Base-by-base conservation (phyloP, 805 yeast genomes). In the Yarrowia phangngaensis region DNA sequence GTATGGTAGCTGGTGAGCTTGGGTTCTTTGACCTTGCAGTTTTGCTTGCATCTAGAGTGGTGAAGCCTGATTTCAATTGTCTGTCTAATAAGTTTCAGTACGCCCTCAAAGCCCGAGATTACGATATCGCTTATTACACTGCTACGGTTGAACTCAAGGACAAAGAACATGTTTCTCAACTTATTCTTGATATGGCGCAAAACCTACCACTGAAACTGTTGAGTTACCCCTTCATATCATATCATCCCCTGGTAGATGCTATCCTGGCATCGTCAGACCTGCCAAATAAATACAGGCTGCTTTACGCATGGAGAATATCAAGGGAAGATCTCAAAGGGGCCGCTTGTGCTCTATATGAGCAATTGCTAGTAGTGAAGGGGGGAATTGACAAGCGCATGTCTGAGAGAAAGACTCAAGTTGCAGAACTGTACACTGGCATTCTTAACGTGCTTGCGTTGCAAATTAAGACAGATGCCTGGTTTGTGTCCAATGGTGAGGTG, bases 251-350 rank as follows among this genome's bases (percentile, higher is more conserved):
- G 20, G 35, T 41, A 17, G 48, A 41, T 11, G 35, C 48, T 5
- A 29, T 29, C n/a, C 28, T 41, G 35, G 35, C 35, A 6, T 20
- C 34, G 5, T 29, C 35, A 4, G 14, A 11, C 11, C n/a, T 28
- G 15, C 48, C 48, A 20, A 41, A 41, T 29, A 29, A 30, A 22
- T 75, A 70, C 63, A 69, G 75, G 53, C 68, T 75, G 13, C 63
- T 74, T 36, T 76, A 74, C 54, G 61, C 79, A 0, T 70, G 78
- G 66, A 64, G 80, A 52, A 58, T 72, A 28, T 65, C 66, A 40
- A 69, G 70, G 29, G 76, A 73, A 4, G 73, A 77, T 57, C 69
- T 60, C 48, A 51, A 53, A 12, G 62, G 58, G 6, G 63, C 63
- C 4, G 61, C 62, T 6, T 48, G 41, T 22, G 56, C 55, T 8